Percentiles rank a stretch among this genome's conserved stretches.
Conservation (phyloP, 768 basidiomycete genomes). For the Rhodotorula sphaerocarpa region DNA sequence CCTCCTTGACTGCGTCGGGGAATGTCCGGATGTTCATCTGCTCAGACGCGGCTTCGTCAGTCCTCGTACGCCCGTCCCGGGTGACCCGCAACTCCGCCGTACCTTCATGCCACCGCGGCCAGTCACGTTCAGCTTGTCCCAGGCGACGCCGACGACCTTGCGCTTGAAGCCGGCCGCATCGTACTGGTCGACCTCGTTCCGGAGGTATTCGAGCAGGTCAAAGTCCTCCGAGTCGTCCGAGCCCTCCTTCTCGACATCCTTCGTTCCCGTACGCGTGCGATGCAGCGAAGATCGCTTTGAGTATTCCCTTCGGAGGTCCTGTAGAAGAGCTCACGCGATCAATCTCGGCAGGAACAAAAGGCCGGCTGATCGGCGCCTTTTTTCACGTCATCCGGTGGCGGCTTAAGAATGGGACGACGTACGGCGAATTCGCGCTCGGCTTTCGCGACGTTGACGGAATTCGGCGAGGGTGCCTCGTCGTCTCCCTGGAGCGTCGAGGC, state of each 20-base stretch:
- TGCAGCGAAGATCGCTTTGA: conserved; percentile 9
- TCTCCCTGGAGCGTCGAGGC: no score
- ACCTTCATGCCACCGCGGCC: conserved; percentile 47
- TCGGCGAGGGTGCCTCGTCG: no score
- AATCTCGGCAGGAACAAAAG: no score
- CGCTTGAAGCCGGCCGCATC: conserved; percentile 45
- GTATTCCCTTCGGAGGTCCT: not conserved
- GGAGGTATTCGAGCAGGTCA: conserved; percentile 42
- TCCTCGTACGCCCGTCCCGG: not conserved
- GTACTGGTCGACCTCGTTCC: conserved; percentile 14
- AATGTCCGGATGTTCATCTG: conserved; percentile 43
- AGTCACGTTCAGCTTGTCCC: conserved; percentile 41
- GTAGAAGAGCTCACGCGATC: not conserved
- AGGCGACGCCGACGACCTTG: conserved; percentile 44
- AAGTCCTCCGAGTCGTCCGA: conserved; percentile 42
- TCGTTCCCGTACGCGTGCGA: conserved; percentile 3
- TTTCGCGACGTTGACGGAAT: no score
- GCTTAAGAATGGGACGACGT: no score
- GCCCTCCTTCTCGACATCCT: conserved; percentile 40
- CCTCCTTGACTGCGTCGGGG: conserved; percentile 46
- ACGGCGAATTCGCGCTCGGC: no score
- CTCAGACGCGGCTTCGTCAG: not conserved
- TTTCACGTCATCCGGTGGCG: no score
- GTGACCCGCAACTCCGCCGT: not conserved
- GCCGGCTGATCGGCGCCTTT: no score